phyloP scores from a whole-genome alignment of 495 filamentous ascomycete genomes.

The Barbatosphaeria neglecta region DNA sequence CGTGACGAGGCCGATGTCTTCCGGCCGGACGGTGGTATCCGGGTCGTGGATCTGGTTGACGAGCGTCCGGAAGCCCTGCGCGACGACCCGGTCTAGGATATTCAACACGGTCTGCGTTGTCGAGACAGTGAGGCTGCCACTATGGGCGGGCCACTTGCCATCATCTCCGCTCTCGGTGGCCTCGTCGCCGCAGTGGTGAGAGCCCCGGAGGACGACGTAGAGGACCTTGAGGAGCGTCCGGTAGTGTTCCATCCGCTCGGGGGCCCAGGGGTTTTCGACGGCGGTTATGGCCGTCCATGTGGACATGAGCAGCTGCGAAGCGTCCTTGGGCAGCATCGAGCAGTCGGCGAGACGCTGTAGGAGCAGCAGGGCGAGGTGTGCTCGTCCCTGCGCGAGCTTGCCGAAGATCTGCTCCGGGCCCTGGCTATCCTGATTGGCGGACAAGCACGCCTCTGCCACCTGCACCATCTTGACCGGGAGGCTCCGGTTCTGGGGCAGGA shows the following conservation, averaged over 20 bases:
- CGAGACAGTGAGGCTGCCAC: conserved; percentile 20
- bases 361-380: conserved; percentile 64
- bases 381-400: conserved; percentile 54
- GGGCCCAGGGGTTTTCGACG: conserved; percentile 52
- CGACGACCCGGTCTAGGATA: conserved; percentile 66
- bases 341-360: conserved; percentile 61
- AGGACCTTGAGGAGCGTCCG: conserved; percentile 74
- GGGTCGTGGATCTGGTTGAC: conserved; percentile 60
- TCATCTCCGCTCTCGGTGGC: conserved; percentile 3
- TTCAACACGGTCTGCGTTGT: conserved; percentile 50
- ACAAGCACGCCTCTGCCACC: conserved; percentile 62
- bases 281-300: conserved; percentile 57
- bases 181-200: conserved; percentile 13
- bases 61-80: conserved; percentile 66
- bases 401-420: conserved; percentile 64
- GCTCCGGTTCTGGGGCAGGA: conserved; percentile 45
- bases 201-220: conserved; percentile 65
- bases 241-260: conserved; percentile 56
- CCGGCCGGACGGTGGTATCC: conserved; percentile 32
- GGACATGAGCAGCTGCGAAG: conserved; percentile 48
- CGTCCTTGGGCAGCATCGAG: conserved; percentile 45
- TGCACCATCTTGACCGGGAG: conserved; percentile 52
- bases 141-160: conserved; percentile 9
- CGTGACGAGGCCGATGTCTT: conserved; percentile 81
- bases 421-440: conserved; percentile 52